These are phyloP conservation scores for Camelina neglecta DNA, from an alignment of 345 rosid genomes.

Conservation along the genomic window DNA sequence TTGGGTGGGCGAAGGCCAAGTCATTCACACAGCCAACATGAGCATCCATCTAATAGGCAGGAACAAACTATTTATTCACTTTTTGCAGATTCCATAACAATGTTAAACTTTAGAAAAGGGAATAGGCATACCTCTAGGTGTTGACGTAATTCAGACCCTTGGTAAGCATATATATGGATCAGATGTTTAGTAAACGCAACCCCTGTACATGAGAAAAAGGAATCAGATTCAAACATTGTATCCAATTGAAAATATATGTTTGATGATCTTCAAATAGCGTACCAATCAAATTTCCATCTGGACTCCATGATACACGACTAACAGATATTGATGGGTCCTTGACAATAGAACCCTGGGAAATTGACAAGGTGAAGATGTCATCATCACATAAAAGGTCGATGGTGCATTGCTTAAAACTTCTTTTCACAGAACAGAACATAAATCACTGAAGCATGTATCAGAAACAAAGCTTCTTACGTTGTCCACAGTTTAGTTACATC, in stretches of 20 bases:
- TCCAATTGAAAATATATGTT: conserved; percentile 26
- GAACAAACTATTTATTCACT: conserved; percentile 2
- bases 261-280: conserved; percentile 26
- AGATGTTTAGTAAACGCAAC: conserved; percentile 69
- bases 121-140: conserved; percentile 54
- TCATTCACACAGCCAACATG: conserved; percentile 73
- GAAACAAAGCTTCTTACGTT: not conserved
- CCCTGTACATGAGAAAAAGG: conserved; percentile 48
- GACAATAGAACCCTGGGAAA: conserved; percentile 48
- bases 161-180: conserved; percentile 61
- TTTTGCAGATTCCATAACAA: conserved; percentile 15
- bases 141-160: conserved; percentile 57
- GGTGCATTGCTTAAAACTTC: conserved; percentile 13
- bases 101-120: not conserved
- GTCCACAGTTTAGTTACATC: not conserved
- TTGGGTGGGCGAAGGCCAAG: conserved; percentile 60
- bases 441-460: conserved; percentile 19
- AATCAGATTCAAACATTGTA: conserved; percentile 11
- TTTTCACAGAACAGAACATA: conserved; percentile 7
- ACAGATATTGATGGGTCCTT: conserved; percentile 58
- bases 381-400: conserved; percentile 12
- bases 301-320: conserved; percentile 63
- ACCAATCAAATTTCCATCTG: conserved; percentile 68
- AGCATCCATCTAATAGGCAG: conserved; percentile 60
- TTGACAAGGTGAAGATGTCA: conserved; percentile 25